Percentiles rank a stretch among this genome's conserved stretches.
These are phyloP conservation scores for Excoecaria cochinchinensis DNA, from an alignment of 345 rosid genomes.

Conservation along the genomic window DNA sequence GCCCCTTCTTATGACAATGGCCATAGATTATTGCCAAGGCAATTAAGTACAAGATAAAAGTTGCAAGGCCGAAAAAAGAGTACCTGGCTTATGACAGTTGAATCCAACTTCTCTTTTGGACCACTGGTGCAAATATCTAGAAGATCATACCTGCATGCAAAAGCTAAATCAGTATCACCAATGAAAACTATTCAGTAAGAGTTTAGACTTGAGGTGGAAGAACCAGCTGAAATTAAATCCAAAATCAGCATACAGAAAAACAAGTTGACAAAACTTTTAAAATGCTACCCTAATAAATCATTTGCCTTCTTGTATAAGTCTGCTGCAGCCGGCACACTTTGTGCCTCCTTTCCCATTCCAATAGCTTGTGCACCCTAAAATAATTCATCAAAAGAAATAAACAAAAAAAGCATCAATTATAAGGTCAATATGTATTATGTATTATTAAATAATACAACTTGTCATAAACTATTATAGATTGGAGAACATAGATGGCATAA, in stretches of 20 bases:
- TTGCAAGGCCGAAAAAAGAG: constrained; percentile 9
- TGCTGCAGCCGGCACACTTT: constrained; percentile 67
- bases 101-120: constrained; percentile 94
- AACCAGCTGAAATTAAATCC: neutral
- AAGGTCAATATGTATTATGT: neutral
- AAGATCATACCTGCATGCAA: constrained; percentile 74
- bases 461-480: neutral
- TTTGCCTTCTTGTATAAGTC: constrained; percentile 79
- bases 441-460: neutral
- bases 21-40: constrained; percentile 5
- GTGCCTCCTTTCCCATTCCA: constrained; percentile 98
- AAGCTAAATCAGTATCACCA: constrained; percentile 11
- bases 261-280: neutral
- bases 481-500: neutral
- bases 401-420: neutral
- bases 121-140: constrained; percentile 85
- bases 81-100: constrained; percentile 98
- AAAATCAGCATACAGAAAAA: neutral
- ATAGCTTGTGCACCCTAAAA: constrained; percentile 91
- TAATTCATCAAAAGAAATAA: neutral
- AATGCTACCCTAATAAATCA: constrained; percentile 31
- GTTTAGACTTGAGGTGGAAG: neutral
- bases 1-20: neutral
- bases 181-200: neutral
- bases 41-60: neutral